Evolutionary conservation across 495 filamentous ascomycete genomes (phyloP), one percentile per base, ranked within the genome.

Genomic region (Penicillium daleae): DNA sequence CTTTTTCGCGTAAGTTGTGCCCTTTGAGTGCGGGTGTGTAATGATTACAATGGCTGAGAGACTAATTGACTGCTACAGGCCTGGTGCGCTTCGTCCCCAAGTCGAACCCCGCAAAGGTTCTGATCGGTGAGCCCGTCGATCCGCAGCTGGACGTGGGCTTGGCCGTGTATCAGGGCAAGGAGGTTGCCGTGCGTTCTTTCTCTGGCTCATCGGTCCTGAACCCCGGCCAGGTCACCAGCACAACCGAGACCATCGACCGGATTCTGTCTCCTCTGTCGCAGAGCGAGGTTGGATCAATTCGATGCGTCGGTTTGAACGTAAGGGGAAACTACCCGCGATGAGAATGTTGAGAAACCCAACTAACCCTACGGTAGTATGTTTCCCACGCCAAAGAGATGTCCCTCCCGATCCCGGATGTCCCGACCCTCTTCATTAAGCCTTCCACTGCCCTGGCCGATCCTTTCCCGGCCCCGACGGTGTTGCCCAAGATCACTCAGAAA

Each of bases 371-470:
- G 48, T 37, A 87, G 84, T 95, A 95, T 71, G 84, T 80, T 13
- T 79, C 87, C 19, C 92, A 95, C 67, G 92, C 92, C 2, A 84
- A 84, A 62, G 92, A 95, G 82, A 84, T 88, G 66, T 83, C 82
- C 8, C 85, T 93, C 73, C 79, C 85, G 1, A 80, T 94, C 60
- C 92, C 92, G 2, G 82, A 86, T 61, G 87, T 87, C 40, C 92
- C 92, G 5, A 84, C 91, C 15, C 71, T 96, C 26, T 95, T 95
- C 74, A 90, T 91, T 70, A 96, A 96, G 76, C 92, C 92, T 6
- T 66, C 79, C 9, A 91, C 90, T 7, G 79, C 90, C 4, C 81
- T 93, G 26, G 71, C 85, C 0, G 88, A 90, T 31, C 92, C 90
- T 6, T 86, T 78, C 60, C 90, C 91, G 51, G 80, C 83, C 0